Evolutionary conservation across 2,329 filamentous ascomycete genomes (phyloP), one percentile per base, ranked within the genome.

Genomic region (Fusarium poae): DNA sequence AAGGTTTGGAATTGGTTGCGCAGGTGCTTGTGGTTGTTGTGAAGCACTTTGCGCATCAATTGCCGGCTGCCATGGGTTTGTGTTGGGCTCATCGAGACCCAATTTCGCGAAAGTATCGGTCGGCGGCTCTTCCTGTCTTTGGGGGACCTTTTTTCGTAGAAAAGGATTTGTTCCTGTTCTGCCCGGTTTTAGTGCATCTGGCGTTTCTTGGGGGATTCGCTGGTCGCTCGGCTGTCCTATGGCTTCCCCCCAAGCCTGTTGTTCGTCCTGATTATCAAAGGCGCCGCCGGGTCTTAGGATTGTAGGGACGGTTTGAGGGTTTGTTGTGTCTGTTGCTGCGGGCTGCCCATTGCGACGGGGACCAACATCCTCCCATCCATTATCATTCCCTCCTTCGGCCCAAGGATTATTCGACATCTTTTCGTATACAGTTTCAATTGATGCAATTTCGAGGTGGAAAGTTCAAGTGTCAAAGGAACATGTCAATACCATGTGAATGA

Each of bases 161-260:
- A 88, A 88, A 0, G 86, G 86, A 54, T 88, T 88, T 21, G 85
- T 86, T 58, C 84, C 80, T 27, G 74, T 70, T 37, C 77, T 77
- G 52, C 77, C 79, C 25, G 81, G 79, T 34, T 72, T 76, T 52
- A 81, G 70, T 4, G 72, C 63, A 21, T 75, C 69, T 4, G 81
- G 79, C 4, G 78, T 70, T 27, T 75, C 72, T 52, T 67, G 55
- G 1, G 57, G 32, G 2, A 42, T 57, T 49, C 23, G 45, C 20
- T 39, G 56, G 7, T 59, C 62, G 7, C n/a, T 37, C 7, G 65
- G 61, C 16, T 70, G 72, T 40, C 53, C 58, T 49, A 67, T 74
- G 50, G 71, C 67, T 32, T 77, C 76, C 44, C 73, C 71, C 78
- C 77, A 79, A 5, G 70, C 74, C 21, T 77, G 76, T 34, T 77